Evolutionary conservation across 116 monocot species (phyloP).

Genomic region (Zostera marina): DNA sequence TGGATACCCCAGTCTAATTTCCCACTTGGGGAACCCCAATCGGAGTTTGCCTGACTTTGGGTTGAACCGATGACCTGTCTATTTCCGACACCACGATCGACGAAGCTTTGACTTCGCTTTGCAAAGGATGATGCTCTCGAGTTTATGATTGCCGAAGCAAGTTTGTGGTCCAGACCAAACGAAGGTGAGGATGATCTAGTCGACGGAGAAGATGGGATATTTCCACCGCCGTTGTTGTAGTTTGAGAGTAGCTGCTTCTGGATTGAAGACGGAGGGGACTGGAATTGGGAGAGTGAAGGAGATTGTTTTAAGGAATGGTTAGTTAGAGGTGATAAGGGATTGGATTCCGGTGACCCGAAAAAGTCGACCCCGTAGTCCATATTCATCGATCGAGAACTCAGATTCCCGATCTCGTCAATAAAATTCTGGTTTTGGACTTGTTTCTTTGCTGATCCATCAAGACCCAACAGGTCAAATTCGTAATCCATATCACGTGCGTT

Average conservation of each 20-base stretch:
- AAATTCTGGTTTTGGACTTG: slow-evolving; percentile 18
- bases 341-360: slow-evolving; percentile 8
- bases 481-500: slow-evolving; percentile 37
- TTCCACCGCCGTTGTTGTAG: slow-evolving; percentile 7
- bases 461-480: slow-evolving; percentile 32
- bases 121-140: slow-evolving; percentile 47
- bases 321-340: slow-evolving; percentile 21
- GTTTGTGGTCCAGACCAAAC: neutral
- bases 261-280: slow-evolving; percentile 12
- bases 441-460: slow-evolving; percentile 43
- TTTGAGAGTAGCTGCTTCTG: slow-evolving; percentile 26
- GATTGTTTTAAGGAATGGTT: slow-evolving; percentile 11
- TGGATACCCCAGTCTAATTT: slow-evolving; percentile 83
- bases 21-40: slow-evolving; percentile 72
- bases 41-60: slow-evolving; percentile 12
- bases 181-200: slow-evolving; percentile 20
- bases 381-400: neutral
- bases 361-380: slow-evolving; percentile 1
- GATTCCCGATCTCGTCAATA: slow-evolving; percentile 31
- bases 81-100: slow-evolving; percentile 39
- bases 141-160: slow-evolving; percentile 66
- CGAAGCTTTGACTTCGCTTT: slow-evolving; percentile 89
- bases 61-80: slow-evolving; percentile 15
- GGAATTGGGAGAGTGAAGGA: slow-evolving; percentile 12
- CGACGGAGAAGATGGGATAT: slow-evolving; percentile 26